Conservation (phyloP, 2,329 filamentous ascomycete species). For the Colletotrichum theobromicola region DNA sequence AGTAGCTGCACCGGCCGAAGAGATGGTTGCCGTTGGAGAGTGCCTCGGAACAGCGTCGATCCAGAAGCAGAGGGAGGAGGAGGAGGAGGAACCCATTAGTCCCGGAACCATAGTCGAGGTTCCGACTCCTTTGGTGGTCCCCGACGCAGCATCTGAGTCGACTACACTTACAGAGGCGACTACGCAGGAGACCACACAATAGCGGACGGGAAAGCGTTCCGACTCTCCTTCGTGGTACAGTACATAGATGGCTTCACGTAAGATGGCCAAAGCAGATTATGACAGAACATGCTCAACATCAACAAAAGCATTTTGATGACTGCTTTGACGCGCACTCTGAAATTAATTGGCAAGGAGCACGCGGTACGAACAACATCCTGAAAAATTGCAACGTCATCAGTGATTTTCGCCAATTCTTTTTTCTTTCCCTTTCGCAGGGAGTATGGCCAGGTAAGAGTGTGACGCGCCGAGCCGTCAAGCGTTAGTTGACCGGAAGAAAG, state of each 20-base stretch:
- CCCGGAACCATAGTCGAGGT: neutral
- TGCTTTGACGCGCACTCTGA: neutral
- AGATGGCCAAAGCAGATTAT: neutral
- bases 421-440: neutral
- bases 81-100: neutral
- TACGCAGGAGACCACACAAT: neutral
- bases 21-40: conserved; percentile 18
- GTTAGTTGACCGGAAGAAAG: neutral
- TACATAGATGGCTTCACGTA: neutral
- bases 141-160: neutral
- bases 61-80: neutral
- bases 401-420: neutral
- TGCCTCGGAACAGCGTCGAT: neutral
- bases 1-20: neutral
- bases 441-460: neutral
- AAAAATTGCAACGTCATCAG: neutral
- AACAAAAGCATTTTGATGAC: neutral
- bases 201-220: neutral
- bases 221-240: neutral
- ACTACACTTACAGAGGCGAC: neutral
- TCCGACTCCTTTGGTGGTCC: neutral
- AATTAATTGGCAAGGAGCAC: neutral
- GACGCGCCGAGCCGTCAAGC: neutral
- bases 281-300: neutral
- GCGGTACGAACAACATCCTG: neutral